Percentiles rank a stretch among this genome's conserved stretches.
Conservation (phyloP, 768 basidiomycete species). For the Mycena olivaceomarginata region DNA sequence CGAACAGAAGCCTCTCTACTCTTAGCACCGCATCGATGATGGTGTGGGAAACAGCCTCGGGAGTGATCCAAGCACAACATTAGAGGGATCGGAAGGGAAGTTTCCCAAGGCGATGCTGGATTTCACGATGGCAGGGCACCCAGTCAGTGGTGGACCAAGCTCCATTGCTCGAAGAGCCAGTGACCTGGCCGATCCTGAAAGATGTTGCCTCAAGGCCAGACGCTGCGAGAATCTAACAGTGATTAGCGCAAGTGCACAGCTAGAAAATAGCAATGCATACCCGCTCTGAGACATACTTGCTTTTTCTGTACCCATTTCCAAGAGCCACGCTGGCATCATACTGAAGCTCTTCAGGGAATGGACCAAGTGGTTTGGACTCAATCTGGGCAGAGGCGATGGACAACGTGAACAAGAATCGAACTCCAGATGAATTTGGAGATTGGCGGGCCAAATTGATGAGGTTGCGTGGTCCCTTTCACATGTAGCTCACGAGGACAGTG, state of each 20-base stretch:
- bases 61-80: slow-evolving; percentile 59
- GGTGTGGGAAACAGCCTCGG: slow-evolving; percentile 56
- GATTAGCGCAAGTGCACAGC: slow-evolving; percentile 29
- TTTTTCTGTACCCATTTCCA: too few species aligned
- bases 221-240: not conserved
- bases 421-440: too few species aligned
- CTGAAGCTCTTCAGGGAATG: too few species aligned
- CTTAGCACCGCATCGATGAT: slow-evolving; percentile 49
- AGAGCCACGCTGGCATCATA: too few species aligned
- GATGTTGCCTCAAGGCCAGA: not conserved
- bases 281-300: too few species aligned
- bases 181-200: slow-evolving; percentile 47
- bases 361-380: too few species aligned
- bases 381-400: too few species aligned
- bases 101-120: slow-evolving; percentile 22
- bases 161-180: slow-evolving; percentile 49
- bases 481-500: too few species aligned
- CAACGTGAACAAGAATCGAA: too few species aligned
- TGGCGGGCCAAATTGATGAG: too few species aligned
- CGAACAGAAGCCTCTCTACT: slow-evolving; percentile 44
- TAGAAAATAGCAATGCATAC: too few species aligned
- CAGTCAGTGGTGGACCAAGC: slow-evolving; percentile 53
- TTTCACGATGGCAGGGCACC: slow-evolving; percentile 52
- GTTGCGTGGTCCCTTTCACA: too few species aligned
- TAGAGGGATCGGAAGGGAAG: not conserved